Evolutionary conservation across 2,329 filamentous ascomycete species (phyloP).

Genomic region (Ceratocystis lukuohia): DNA sequence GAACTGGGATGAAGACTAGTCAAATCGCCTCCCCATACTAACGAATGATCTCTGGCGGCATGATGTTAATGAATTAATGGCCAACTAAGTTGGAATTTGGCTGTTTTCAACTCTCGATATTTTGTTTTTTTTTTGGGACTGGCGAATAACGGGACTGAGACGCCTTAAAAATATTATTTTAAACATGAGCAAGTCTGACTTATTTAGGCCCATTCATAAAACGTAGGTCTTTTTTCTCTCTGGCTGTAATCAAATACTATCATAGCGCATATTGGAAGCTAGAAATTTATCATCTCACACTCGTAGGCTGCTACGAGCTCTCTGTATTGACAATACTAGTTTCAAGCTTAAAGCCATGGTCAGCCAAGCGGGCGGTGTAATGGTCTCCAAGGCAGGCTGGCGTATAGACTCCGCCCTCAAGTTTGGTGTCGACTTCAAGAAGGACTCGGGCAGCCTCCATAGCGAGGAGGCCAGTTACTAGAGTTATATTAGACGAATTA

Average conservation of each 20-base stretch:
- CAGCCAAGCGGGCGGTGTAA: slow-evolving; percentile 49
- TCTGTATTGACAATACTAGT: slow-evolving; percentile 31
- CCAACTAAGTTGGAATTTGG: slow-evolving; percentile 17
- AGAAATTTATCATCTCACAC: slow-evolving; percentile 10
- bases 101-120: not conserved
- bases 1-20: slow-evolving; percentile 52
- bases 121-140: slow-evolving; percentile 2
- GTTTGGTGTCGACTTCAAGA: slow-evolving; percentile 45
- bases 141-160: slow-evolving; percentile 12
- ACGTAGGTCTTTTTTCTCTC: slow-evolving; percentile 5
- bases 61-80: slow-evolving; percentile 21
- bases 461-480: slow-evolving; percentile 52
- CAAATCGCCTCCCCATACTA: not conserved
- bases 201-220: slow-evolving; percentile 10
- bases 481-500: not conserved
- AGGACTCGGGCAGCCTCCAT: slow-evolving; percentile 52
- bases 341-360: slow-evolving; percentile 50
- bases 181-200: slow-evolving; percentile 15
- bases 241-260: slow-evolving; percentile 15
- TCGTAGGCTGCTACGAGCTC: not conserved
- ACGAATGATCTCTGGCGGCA: slow-evolving; percentile 7
- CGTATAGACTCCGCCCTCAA: slow-evolving; percentile 57
- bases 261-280: slow-evolving; percentile 19
- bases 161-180: slow-evolving; percentile 12
- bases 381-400: slow-evolving; percentile 56